These are phyloP conservation scores for Gossypium sturtianum DNA, from an alignment of 345 rosid genomes.

Conservation along the genomic window DNA sequence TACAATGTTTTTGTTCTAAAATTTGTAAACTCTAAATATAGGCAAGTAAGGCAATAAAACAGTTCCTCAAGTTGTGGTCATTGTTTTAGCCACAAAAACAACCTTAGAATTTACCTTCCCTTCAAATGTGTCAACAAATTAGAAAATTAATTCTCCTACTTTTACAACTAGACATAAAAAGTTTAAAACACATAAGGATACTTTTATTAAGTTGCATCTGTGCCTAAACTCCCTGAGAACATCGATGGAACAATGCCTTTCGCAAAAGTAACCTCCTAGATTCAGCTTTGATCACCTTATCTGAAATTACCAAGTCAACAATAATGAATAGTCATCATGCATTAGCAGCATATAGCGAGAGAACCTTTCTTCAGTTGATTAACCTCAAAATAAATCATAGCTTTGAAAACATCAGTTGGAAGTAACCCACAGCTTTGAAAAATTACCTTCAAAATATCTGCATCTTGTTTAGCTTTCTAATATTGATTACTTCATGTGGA, in stretches of 20 bases:
- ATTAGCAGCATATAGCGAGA: background rate
- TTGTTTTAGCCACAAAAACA: too few species aligned
- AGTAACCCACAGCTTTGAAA: too few species aligned
- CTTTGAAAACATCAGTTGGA: too few species aligned
- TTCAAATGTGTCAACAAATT: background rate
- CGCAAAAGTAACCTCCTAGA: constrained; percentile 61
- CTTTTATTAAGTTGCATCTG: background rate
- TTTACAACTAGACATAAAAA: background rate
- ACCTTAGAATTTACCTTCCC: too few species aligned
- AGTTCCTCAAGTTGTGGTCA: too few species aligned
- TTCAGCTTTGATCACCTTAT: constrained; percentile 51
- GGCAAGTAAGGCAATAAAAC: too few species aligned
- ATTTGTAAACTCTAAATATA: too few species aligned
- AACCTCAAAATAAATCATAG: too few species aligned
- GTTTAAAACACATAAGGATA: background rate
- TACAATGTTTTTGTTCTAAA: too few species aligned
- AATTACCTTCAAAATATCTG: too few species aligned
- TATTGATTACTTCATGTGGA: too few species aligned
- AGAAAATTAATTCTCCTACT: constrained; percentile 6
- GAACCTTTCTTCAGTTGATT: background rate
- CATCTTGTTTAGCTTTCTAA: too few species aligned
- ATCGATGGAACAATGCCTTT: background rate
- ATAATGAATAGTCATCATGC: constrained; percentile 10
- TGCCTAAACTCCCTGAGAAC: background rate
- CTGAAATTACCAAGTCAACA: constrained; percentile 31